Evolutionary conservation across 1,139 yeast species (phyloP), one percentile per base, ranked within the genome.

Genomic region (Lodderomyces elongisporus): DNA sequence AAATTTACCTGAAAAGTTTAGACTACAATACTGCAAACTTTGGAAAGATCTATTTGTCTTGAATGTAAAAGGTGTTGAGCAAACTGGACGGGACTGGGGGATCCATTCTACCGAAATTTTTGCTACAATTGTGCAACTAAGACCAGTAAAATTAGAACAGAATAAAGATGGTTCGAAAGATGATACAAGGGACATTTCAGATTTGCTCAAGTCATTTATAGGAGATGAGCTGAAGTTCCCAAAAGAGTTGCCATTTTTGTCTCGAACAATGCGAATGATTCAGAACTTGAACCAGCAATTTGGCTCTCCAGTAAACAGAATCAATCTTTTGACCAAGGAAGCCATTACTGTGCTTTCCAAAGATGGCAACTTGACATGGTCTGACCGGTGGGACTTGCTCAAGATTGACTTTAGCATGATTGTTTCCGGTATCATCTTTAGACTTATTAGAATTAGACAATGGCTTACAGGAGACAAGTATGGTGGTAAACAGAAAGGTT

Each of bases 271-370:
- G 81, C 61, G 89, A 38, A 81, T 83, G 63, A 70, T 84, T 35
- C 91, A 82, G 52, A 79, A 78, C 25, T 56, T 80, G 45, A 84
- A 84, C 51, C 76, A 74, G 43, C 61, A 60, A 34, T 74, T 75
- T 52, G 87, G 83, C 3, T 75, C 85, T 14, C 91, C 91, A 0
- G 82, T 82, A 13, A 84, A 84, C 50, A 62, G 93, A 36, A 60
- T 84, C 44, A 77, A 78, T 40, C 51, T 79, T 28, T 62, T 84
- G 40, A 84, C 85, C 1, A 52, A 57, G 22, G 74, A 74, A 39
- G 83, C 85, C 40, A 48, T 66, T 5, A 46, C 49, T 36, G 46
- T 58, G n/a, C 14, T 28, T 12, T 31, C 30, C 5, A 20, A 33
- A 17, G 38, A 43, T 10, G 37, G 44, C 21, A 38, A 51, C 49